A percentile compares a stretch with the other conserved stretches of the same genome.
phyloP scores from a whole-genome alignment of 805 yeast species.

The Jamesozyma jinghongensis region DNA sequence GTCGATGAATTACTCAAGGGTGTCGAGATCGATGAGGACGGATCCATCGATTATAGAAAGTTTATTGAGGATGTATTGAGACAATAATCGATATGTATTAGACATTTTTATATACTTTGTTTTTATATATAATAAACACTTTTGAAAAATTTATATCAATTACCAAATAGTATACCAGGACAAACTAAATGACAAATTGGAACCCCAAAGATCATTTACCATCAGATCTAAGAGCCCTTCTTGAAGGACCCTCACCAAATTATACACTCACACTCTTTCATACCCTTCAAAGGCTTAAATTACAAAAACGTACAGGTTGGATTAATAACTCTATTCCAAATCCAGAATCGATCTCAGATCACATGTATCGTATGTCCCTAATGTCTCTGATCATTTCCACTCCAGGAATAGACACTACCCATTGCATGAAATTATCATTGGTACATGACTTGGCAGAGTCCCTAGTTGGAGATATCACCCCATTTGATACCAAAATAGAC shows the following conservation, averaged over 20 bases:
- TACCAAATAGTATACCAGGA: background rate
- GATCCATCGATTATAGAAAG: constrained; percentile 89
- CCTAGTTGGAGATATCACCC: constrained; percentile 90
- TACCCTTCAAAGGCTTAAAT: constrained; percentile 60
- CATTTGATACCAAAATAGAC: constrained; percentile 54
- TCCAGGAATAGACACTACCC: constrained; percentile 44
- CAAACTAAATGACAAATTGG: constrained; percentile 27
- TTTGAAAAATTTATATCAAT: background rate
- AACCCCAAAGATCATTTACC: constrained; percentile 39
- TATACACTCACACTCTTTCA: constrained; percentile 49
- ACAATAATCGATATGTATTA: constrained; percentile 42
- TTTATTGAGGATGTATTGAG: constrained; percentile 90
- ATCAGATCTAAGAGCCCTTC: constrained; percentile 27
- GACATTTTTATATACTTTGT: no score
- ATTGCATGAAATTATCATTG: constrained; percentile 76
- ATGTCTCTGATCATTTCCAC: constrained; percentile 58
- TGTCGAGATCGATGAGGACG: constrained; percentile 85
- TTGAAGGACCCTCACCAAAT: constrained; percentile 25
- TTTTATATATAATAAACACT: no score
- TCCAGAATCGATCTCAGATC: constrained; percentile 71
- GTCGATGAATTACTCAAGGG: constrained; percentile 96
- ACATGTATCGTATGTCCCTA: constrained; percentile 90
- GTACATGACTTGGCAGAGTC: constrained; percentile 94
- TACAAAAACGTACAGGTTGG: constrained; percentile 92
- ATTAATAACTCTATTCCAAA: constrained; percentile 44